Base-by-base conservation (phyloP, 768 basidiomycete species). In the Kwoniella sp. region DNA sequence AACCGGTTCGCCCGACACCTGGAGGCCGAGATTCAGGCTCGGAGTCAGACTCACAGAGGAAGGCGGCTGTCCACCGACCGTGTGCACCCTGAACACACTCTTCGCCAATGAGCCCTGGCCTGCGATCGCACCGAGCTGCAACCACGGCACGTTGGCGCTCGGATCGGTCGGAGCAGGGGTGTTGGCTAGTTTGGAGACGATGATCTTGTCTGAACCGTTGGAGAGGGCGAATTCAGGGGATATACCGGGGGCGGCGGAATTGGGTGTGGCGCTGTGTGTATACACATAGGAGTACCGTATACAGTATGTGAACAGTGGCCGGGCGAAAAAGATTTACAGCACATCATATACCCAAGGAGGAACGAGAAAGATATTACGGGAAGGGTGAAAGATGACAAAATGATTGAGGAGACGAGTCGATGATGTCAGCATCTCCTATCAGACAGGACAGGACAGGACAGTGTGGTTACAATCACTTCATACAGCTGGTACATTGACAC, bases 1-100 rank as follows among this genome's bases (percentile, higher is more conserved):
- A n/a, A n/a, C n/a, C n/a, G n/a, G n/a, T n/a, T n/a, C n/a, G n/a
- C n/a, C n/a, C n/a, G n/a, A n/a, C n/a, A n/a, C n/a, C n/a, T n/a
- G n/a, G n/a, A n/a, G n/a, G n/a, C n/a, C n/a, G n/a, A n/a, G n/a
- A n/a, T n/a, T n/a, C 22, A 3, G 57, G 13, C 22, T 26, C 34
- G 7, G 13, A 37, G 5, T 37, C 34, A 37, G 34, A 37, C 34
- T 7, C 7, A 37, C 34, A 37, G 34, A 58, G 30, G 84, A 69
- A 31, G 87, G 87, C 45, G 87, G 84, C 52, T 84, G 84, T 17
- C 88, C 87, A 15, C 82, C 84, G 4, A 79, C 71, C 20, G 86
- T 88, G 66, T 86, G 79, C 3, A 85, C 78, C 48, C 88, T 82
- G 78, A 85, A 88, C 2, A 88, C 79, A 61, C 81, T 71, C 31